Conservation (phyloP, 768 basidiomycete genomes). For the Phaffia australis region DNA sequence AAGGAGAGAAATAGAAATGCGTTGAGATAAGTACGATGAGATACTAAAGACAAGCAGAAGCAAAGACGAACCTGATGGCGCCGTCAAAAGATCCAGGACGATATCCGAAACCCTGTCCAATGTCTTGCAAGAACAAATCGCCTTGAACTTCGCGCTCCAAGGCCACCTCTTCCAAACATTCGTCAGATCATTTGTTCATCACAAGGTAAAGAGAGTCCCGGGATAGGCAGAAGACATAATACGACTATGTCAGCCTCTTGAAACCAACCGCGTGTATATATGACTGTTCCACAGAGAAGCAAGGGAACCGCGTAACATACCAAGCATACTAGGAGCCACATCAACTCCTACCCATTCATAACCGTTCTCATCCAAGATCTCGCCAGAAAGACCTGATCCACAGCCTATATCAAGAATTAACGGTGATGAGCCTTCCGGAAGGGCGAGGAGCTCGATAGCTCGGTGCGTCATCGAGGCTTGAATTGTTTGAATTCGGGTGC, state of each 20-base stretch:
- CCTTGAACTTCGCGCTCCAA: conserved; percentile 90
- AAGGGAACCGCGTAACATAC: not conserved
- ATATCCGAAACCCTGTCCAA: conserved; percentile 95
- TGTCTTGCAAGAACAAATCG: conserved; percentile 91
- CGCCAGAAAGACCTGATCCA: conserved; percentile 90
- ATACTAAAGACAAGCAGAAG: not conserved
- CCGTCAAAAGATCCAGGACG: conserved; percentile 95
- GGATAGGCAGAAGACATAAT: not conserved
- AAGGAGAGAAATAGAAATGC: conserved; percentile 2
- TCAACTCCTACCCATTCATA: conserved; percentile 89
- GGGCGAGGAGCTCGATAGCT: conserved; percentile 76
- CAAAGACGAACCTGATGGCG: conserved; percentile 64
- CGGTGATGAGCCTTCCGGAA: conserved; percentile 60
- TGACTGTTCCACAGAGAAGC: not conserved
- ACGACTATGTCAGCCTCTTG: conserved; percentile 5
- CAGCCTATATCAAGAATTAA: conserved; percentile 92
- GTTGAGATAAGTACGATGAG: not conserved
- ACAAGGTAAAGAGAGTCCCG: not conserved
- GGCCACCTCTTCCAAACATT: conserved; percentile 63
- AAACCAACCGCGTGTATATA: not conserved
- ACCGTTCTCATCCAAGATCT: conserved; percentile 89
- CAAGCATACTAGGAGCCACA: conserved; percentile 92
- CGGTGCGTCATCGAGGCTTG: conserved; percentile 97
- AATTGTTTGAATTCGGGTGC: conserved; percentile 89
- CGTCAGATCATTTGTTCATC: not conserved